Evolutionary conservation across 208 protist species (phyloP).

Genomic region (Leishmania arabica): DNA sequence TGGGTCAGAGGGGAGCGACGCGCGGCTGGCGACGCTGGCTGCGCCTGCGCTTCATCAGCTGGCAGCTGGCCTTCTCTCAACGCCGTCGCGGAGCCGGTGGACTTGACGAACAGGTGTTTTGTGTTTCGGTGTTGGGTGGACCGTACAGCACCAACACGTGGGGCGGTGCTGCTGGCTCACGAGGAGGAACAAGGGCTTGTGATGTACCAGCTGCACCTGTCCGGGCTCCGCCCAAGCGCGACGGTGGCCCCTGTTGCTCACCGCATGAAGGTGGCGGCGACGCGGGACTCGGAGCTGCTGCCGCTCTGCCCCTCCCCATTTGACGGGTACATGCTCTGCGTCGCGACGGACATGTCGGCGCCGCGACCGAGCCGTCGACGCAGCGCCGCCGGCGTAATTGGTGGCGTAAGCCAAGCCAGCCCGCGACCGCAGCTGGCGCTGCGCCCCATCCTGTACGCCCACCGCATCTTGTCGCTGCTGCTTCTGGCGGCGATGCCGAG

Average conservation of each 20-base stretch:
- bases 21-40: not conserved
- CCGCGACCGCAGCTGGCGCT: constrained; percentile 20
- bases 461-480: constrained; percentile 55
- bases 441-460: constrained; percentile 54
- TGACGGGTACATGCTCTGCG: constrained; percentile 51
- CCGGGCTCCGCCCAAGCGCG: not conserved
- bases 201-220: constrained; percentile 22
- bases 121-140: constrained; percentile 47
- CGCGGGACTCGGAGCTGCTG: constrained; percentile 41
- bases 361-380: constrained; percentile 4
- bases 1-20: constrained; percentile 20
- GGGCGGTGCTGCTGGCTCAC: constrained; percentile 34
- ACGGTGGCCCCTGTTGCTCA: not conserved
- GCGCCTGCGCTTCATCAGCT: not conserved
- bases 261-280: constrained; percentile 26
- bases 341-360: constrained; percentile 21
- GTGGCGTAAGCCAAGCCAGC: constrained; percentile 4
- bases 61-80: constrained; percentile 9
- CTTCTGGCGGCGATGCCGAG: constrained; percentile 33
- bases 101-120: not conserved
- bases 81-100: constrained; percentile 10
- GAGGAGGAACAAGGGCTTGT: constrained; percentile 31
- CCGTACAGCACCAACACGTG: constrained; percentile 36
- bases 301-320: constrained; percentile 64
- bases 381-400: not conserved